Conservation (phyloP, 495 filamentous ascomycete genomes). For the Tuber microsphaerosporum region DNA sequence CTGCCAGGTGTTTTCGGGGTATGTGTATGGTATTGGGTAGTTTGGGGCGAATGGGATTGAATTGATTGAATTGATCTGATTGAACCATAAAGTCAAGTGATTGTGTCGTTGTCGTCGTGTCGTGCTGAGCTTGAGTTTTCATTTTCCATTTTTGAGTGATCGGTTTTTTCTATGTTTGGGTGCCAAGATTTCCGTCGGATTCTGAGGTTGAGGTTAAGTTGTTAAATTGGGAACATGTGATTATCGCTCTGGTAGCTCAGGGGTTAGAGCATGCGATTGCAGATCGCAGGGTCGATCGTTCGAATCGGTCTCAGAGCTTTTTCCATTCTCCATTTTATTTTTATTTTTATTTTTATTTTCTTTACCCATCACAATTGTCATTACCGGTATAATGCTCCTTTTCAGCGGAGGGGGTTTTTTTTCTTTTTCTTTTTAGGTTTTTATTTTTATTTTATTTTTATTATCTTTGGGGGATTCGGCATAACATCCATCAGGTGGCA, state of each 20-base stretch:
- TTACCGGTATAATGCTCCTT: too few relatives aligned
- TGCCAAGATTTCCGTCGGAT: too few relatives aligned
- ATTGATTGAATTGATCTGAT: neutral
- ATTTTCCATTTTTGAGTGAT: neutral
- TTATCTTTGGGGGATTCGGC: neutral
- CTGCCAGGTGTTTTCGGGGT: neutral
- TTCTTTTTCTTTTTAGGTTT: too few relatives aligned
- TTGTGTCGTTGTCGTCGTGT: too few relatives aligned
- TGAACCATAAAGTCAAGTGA: neutral
- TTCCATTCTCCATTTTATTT: neutral
- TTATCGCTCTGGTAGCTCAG: constrained; percentile 39
- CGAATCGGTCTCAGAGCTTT: constrained; percentile 41
- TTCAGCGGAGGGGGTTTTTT: too few relatives aligned
- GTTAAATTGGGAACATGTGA: neutral
- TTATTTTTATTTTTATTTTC: too few relatives aligned
- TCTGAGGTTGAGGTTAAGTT: neutral
- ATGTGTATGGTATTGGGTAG: neutral
- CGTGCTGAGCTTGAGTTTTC: neutral
- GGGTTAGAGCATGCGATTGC: constrained; percentile 42
- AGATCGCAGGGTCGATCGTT: constrained; percentile 42
- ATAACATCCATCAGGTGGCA: neutral
- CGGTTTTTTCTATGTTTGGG: neutral
- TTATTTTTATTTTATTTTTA: too few relatives aligned
- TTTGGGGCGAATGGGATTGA: neutral
- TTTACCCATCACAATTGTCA: too few relatives aligned